Base-by-base conservation (phyloP, 805 yeast genomes). In the Ogataea dorogensis region DNA sequence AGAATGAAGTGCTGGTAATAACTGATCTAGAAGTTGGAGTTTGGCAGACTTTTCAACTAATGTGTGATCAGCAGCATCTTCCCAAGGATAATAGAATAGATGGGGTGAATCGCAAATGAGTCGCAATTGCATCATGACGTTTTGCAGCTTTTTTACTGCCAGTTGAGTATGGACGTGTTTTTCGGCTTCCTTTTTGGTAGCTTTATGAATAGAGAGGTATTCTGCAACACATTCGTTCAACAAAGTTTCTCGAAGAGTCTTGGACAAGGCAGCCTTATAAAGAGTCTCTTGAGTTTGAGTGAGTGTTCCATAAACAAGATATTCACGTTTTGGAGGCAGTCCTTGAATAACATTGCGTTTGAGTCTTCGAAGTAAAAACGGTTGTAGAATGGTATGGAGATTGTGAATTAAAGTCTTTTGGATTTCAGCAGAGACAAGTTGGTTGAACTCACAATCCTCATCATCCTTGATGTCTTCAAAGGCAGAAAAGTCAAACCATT, bases 321-420 rank as follows among this genome's bases (percentile, higher is more conserved):
- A 91, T 59, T 91, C 98, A 43, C 93, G 78, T 59, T 93, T 93
- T 1, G 91, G 84, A 1, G 97, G 98, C 37, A 93, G 65, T 25
- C 71, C 70, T 18, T 68, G 70, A 12, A 84, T 66, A 1, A 86
- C 96, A 38, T 77, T 81, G 36, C 69, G 73, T 55, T 91, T 91
- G 56, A 91, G 63, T 40, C 98, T 69, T 51, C 98, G 70, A 28
- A 91, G 67, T 16, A 91, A 59, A 50, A 93, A 91, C 0, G 98
- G 98, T 50, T 87, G 80, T 44, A 91, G 65, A 35, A 93, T 88
- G 0, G 93, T 79, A 56, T 91, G 98, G 42, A 91, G 64, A 51
- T 85, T 88, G 14, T 77, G 69, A 17, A 91, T 77, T 37, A 91
- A 64, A 33, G 76, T 73, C 46, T 70, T 71, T 56, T 82, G 73